phyloP scores from a whole-genome alignment of 192 early-diverging fungal genomes.

The Neocallimastix lanati region DNA sequence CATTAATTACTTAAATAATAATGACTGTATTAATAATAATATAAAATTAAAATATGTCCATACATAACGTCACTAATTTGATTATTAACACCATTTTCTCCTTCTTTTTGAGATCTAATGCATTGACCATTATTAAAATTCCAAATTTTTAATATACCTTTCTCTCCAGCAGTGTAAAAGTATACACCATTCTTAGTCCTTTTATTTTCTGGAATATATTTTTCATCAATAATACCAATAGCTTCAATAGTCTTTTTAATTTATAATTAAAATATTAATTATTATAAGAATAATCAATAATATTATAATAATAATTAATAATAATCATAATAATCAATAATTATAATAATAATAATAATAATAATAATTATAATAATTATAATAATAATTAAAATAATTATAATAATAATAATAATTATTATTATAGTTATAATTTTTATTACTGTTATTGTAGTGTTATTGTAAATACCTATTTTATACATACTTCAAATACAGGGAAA shows the following conservation, averaged over 20 bases:
- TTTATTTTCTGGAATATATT: neutral
- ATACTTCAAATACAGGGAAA: constrained; percentile 61
- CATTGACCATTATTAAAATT: constrained; percentile 54
- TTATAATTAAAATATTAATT: neutral
- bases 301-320: no score
- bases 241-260: constrained; percentile 55
- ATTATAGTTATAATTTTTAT: no score
- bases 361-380: no score
- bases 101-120: constrained; percentile 43
- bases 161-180: constrained; percentile 74
- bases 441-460: no score
- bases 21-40: no score
- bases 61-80: constrained; percentile 56
- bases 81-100: constrained; percentile 51
- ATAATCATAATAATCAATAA: no score
- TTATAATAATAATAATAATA: no score
- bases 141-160: constrained; percentile 55
- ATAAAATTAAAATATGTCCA: neutral
- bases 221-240: constrained; percentile 34
- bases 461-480: no score
- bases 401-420: no score
- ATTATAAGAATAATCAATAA: no score
- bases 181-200: constrained; percentile 15
- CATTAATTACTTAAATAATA: no score
- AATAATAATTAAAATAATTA: no score